Conservation (phyloP, 2,329 filamentous ascomycete species). For the Pseudogymnoascus sp. region DNA sequence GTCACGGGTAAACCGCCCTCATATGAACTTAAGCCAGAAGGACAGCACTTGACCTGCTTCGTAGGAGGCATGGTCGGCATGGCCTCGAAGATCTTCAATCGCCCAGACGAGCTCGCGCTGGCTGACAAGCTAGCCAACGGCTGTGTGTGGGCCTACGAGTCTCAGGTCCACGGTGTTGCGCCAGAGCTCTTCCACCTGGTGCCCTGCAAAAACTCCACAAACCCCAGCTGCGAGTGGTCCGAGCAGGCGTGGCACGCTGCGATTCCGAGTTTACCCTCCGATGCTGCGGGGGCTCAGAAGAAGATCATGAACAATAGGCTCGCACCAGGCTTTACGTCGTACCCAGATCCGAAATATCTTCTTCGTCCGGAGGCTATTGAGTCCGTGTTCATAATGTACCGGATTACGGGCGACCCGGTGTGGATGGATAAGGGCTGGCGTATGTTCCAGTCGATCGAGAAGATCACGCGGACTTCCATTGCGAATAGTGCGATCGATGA, state of each 20-base stretch:
- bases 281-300: background rate
- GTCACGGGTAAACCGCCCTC: conserved; percentile 36
- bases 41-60: conserved; percentile 55
- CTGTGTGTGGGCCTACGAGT: conserved; percentile 61
- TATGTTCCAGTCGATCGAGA: conserved; percentile 36
- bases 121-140: conserved; percentile 57
- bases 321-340: conserved; percentile 40
- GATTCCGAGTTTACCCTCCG: background rate
- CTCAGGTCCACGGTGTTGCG: conserved; percentile 55
- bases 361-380: conserved; percentile 53
- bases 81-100: conserved; percentile 53
- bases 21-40: conserved; percentile 40
- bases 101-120: conserved; percentile 52
- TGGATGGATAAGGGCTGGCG: conserved; percentile 35
- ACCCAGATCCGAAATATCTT: conserved; percentile 37
- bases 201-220: conserved; percentile 39
- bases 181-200: conserved; percentile 45
- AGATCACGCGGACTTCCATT: conserved; percentile 31
- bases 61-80: conserved; percentile 63
- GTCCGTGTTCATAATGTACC: conserved; percentile 52
- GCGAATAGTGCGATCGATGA: conserved; percentile 34
- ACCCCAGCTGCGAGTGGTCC: conserved; percentile 42
- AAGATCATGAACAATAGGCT: conserved; percentile 22
- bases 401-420: conserved; percentile 13
- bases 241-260: conserved; percentile 18